Percentiles rank a stretch among this genome's conserved stretches.
phyloP scores from a whole-genome alignment of 116 monocot species.

The Iris pallida region DNA sequence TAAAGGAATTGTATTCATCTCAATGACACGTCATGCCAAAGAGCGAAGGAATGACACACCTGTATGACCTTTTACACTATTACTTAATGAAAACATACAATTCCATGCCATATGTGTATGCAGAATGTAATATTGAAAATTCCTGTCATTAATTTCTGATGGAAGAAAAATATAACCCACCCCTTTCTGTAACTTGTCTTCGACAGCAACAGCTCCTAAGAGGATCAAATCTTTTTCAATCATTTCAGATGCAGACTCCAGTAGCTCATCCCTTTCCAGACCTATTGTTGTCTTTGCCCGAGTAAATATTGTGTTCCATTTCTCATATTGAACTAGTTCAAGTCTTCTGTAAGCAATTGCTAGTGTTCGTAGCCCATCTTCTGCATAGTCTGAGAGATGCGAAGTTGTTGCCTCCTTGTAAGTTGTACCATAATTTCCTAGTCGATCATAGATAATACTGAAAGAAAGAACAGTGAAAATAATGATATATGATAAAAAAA shows the following conservation, averaged over 20 bases:
- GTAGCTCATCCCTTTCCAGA: constrained; percentile 16
- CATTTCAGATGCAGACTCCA: constrained; percentile 19
- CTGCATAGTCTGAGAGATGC: constrained; percentile 22
- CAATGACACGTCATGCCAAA: no score
- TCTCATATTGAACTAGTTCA: constrained; percentile 6
- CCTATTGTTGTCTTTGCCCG: constrained; percentile 21
- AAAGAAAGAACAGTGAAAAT: background rate
- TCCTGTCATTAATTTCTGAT: no score
- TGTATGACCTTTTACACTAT: no score
- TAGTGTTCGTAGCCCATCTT: constrained; percentile 23
- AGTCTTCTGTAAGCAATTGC: constrained; percentile 23
- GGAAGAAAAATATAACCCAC: constrained; percentile 6
- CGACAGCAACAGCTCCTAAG: constrained; percentile 21
- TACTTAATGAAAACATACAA: no score
- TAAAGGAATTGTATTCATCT: no score
- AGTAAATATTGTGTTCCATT: constrained; percentile 14
- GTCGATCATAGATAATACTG: constrained; percentile 21
- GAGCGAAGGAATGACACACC: no score
- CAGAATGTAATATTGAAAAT: no score
- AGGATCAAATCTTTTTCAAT: constrained; percentile 29
- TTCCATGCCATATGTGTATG: no score
- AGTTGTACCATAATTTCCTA: constrained; percentile 8
- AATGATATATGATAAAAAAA: background rate
- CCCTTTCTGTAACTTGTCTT: constrained; percentile 28
- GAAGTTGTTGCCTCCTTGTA: constrained; percentile 8